These are phyloP conservation scores for Avena eriantha DNA, from an alignment of 176 grass and related monocot genomes.

Conservation along the genomic window DNA sequence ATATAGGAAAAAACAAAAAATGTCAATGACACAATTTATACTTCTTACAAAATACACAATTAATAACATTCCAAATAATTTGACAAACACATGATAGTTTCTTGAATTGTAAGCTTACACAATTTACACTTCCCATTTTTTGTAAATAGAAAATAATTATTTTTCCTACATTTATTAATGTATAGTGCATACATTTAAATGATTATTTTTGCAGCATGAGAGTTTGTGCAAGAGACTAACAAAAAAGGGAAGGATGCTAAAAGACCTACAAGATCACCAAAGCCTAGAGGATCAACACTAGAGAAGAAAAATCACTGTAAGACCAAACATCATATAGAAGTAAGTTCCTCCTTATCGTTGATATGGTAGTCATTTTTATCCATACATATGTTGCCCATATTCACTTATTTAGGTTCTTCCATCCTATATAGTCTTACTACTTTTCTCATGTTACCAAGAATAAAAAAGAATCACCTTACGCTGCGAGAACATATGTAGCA, in stretches of 20 bases:
- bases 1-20: too few relatives aligned
- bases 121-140: background rate
- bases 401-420: background rate
- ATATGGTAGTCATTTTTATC: background rate
- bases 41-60: background rate
- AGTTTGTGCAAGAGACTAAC: slow-evolving; percentile 4
- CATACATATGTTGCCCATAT: background rate
- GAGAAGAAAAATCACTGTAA: background rate
- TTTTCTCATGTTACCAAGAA: background rate
- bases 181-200: background rate
- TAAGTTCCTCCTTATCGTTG: slow-evolving; percentile 7
- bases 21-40: background rate
- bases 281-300: background rate
- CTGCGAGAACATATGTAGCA: background rate
- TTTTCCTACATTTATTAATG: background rate
- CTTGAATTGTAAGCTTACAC: background rate
- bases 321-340: background rate
- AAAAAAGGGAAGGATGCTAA: background rate
- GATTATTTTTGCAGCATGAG: slow-evolving; percentile 15
- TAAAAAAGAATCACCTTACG: background rate
- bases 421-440: background rate
- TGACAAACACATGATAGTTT: background rate
- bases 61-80: background rate
- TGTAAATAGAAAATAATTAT: too few relatives aligned
- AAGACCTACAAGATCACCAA: background rate